A percentile compares a stretch with the other conserved stretches of the same genome.
Conservation (phyloP, 176 grass and related monocot species). For the Panicum miliaceum region DNA sequence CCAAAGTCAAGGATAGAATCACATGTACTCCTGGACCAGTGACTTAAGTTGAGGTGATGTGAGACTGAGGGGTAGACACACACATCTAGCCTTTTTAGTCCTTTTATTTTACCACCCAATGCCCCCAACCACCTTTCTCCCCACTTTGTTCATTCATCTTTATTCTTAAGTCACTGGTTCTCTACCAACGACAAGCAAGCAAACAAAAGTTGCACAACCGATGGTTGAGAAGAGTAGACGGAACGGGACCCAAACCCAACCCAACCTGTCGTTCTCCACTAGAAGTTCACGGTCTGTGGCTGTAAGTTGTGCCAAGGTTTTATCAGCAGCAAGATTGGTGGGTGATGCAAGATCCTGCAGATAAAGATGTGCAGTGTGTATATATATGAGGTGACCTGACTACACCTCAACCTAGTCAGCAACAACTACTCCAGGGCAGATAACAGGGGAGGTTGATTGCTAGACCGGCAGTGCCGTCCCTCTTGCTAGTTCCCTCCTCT, state of each 20-base stretch:
- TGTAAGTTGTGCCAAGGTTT: slow-evolving; percentile 20
- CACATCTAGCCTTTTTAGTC: slow-evolving; percentile 5
- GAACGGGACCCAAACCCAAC: slow-evolving; percentile 32
- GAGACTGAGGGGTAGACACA: not conserved
- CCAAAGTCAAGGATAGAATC: slow-evolving; percentile 3
- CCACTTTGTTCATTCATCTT: not conserved
- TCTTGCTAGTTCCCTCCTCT: not conserved
- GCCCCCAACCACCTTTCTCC: slow-evolving; percentile 7
- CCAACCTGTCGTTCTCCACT: slow-evolving; percentile 35
- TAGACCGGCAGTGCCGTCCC: not conserved
- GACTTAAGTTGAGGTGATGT: not conserved
- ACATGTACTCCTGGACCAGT: too few species aligned
- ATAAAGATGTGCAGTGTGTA: not conserved
- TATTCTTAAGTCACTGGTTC: slow-evolving; percentile 21
- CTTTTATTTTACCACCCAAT: not conserved
- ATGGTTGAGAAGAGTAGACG: slow-evolving; percentile 53
- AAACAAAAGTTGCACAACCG: slow-evolving; percentile 24
- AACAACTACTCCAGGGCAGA: slow-evolving; percentile 22
- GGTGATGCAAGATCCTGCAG: slow-evolving; percentile 30
- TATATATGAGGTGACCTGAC: slow-evolving; percentile 32
- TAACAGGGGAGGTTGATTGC: not conserved
- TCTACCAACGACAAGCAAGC: slow-evolving; percentile 20
- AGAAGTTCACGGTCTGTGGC: slow-evolving; percentile 1
- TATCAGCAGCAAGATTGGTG: not conserved
- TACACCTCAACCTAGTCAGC: not conserved